These are phyloP conservation scores for Ottelia alismoides DNA, from an alignment of 106 monocot species.

Conservation along the genomic window DNA sequence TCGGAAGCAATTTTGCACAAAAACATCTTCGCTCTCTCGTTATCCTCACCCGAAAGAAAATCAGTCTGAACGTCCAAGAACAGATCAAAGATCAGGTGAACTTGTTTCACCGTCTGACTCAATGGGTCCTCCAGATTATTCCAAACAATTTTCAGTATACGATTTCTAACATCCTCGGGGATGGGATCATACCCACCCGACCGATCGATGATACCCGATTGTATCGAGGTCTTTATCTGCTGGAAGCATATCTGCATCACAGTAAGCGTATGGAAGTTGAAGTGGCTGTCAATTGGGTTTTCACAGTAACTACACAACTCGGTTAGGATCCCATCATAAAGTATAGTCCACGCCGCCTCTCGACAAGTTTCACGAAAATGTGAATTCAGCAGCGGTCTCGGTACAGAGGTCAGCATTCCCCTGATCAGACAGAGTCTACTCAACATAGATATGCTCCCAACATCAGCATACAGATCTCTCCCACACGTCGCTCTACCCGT, in stretches of 20 bases:
- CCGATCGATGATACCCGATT: slow-evolving; percentile 23
- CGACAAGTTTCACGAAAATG: slow-evolving; percentile 7
- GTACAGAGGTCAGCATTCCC: slow-evolving; percentile 83
- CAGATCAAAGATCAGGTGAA: slow-evolving; percentile 94
- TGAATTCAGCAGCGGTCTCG: slow-evolving; percentile 50
- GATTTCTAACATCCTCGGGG: slow-evolving; percentile 36
- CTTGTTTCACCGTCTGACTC: slow-evolving; percentile 94
- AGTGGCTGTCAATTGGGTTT: slow-evolving; percentile 89
- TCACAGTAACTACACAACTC: slow-evolving; percentile 85
- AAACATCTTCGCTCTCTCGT: slow-evolving; percentile 18
- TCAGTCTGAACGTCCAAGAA: slow-evolving; percentile 64
- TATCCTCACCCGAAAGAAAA: slow-evolving; percentile 23
- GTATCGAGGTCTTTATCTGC: slow-evolving; percentile 81
- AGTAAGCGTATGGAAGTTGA: slow-evolving; percentile 98
- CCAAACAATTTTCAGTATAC: slow-evolving; percentile 76
- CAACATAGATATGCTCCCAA: slow-evolving; percentile 39
- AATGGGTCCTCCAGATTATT: slow-evolving; percentile 94
- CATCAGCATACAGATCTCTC: slow-evolving; percentile 29
- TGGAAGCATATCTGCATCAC: slow-evolving; percentile 94
- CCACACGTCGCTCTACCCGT: slow-evolving; percentile 11
- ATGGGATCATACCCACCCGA: slow-evolving; percentile 54
- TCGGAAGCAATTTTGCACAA: slow-evolving; percentile 35
- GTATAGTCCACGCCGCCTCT: slow-evolving; percentile 43
- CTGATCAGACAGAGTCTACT: slow-evolving; percentile 87
- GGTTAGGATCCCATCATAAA: slow-evolving; percentile 76